These are phyloP conservation scores for Heritiera fomes DNA, from an alignment of 345 rosid species.

Conservation along the genomic window DNA sequence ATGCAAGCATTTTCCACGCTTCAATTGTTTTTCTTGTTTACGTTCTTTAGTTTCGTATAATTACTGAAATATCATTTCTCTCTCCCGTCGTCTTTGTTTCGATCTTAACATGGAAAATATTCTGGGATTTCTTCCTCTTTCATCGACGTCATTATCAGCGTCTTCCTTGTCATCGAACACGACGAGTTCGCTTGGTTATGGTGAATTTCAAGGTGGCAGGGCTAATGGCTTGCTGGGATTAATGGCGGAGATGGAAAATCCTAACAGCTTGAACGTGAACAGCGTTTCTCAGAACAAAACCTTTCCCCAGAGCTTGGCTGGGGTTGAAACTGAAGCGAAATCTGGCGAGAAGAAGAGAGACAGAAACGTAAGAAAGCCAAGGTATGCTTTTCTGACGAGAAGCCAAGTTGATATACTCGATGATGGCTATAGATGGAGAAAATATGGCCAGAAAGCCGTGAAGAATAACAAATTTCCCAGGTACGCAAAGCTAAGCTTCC, in stretches of 20 bases:
- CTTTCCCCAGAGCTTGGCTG: constrained; percentile 11
- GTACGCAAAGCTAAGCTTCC: constrained; percentile 21
- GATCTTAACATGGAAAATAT: not conserved
- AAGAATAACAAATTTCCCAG: constrained; percentile 84
- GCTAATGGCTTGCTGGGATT: constrained; percentile 36
- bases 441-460: constrained; percentile 85
- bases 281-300: not conserved
- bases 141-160: constrained; percentile 21
- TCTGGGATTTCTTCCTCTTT: constrained; percentile 20
- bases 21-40: not conserved
- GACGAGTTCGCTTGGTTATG: not conserved
- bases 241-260: constrained; percentile 28
- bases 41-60: not conserved
- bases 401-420: constrained; percentile 90
- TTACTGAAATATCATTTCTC: not conserved
- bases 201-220: constrained; percentile 21
- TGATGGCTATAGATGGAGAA: constrained; percentile 94
- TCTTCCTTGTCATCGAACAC: constrained; percentile 23
- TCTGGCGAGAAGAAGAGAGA: constrained; percentile 37
- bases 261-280: not conserved
- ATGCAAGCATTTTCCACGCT: not conserved
- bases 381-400: constrained; percentile 78
- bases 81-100: not conserved
- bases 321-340: constrained; percentile 29
- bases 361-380: constrained; percentile 59